phyloP scores from a whole-genome alignment of 352 stramenopile species.

The Halophytophthora batemanensis region DNA sequence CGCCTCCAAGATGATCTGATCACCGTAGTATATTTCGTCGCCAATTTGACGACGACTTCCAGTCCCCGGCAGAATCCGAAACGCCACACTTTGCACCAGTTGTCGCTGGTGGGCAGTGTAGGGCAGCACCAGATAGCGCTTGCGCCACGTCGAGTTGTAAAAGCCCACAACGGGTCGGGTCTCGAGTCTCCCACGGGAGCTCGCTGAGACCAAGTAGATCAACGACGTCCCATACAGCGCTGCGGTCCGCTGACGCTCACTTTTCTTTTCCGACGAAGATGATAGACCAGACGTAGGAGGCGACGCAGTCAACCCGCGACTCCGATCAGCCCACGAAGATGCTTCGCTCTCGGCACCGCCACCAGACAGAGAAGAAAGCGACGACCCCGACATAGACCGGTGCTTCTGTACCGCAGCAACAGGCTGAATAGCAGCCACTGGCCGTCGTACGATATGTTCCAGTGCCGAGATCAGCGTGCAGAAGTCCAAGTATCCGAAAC shows the following conservation, averaged over 20 bases:
- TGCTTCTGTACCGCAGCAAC: conserved; percentile 19
- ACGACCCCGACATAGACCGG: conserved; percentile 49
- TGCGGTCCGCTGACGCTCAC: conserved; percentile 29
- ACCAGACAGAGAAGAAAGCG: conserved; percentile 45
- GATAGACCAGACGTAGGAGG: conserved; percentile 6
- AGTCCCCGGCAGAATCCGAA: conserved; percentile 61
- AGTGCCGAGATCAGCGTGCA: conserved; percentile 62
- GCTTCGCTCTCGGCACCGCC: conserved; percentile 27
- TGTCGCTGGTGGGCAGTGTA: conserved; percentile 69
- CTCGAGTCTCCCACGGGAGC: conserved; percentile 68
- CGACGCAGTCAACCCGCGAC: conserved; percentile 22
- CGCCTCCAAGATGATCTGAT: conserved; percentile 69
- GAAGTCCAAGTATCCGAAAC: conserved; percentile 84
- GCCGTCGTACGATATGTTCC: conserved; percentile 49
- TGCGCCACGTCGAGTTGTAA: conserved; percentile 80
- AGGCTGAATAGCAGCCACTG: conserved; percentile 11
- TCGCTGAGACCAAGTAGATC: conserved; percentile 74
- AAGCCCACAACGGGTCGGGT: conserved; percentile 69
- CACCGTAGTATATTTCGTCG: conserved; percentile 75
- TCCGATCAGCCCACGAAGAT: conserved; percentile 23
- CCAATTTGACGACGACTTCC: conserved; percentile 54
- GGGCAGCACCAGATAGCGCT: conserved; percentile 78
- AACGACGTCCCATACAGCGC: conserved; percentile 62
- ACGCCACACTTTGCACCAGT: conserved; percentile 68
- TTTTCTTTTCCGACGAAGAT: conserved; percentile 20